These are phyloP conservation scores for Collybia sordida DNA, from an alignment of 768 basidiomycete genomes.

Conservation along the genomic window DNA sequence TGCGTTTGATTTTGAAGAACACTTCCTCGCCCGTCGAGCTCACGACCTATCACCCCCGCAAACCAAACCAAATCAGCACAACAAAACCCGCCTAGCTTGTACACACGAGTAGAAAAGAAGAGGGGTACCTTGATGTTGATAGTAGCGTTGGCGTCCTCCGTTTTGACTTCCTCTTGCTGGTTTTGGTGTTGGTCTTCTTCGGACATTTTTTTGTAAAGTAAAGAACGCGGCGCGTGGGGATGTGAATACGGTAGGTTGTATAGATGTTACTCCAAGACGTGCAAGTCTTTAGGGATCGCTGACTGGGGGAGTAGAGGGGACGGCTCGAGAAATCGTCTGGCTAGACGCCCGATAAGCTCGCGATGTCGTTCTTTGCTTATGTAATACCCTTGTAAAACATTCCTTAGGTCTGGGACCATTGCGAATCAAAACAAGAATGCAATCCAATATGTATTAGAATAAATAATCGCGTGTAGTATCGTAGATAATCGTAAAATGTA, in stretches of 20 bases:
- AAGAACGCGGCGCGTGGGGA: not conserved
- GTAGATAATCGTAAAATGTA: slow-evolving; percentile 1
- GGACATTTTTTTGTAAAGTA: slow-evolving; percentile 41
- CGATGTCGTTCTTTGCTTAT: not conserved
- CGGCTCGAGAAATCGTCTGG: not conserved
- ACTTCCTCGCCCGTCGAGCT: slow-evolving; percentile 77
- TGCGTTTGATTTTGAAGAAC: slow-evolving; percentile 96
- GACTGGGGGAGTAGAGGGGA: not conserved
- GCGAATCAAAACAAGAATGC: not conserved
- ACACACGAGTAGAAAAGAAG: not conserved
- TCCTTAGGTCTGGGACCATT: not conserved
- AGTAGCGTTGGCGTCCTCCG: slow-evolving; percentile 58
- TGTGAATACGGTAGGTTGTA: not conserved
- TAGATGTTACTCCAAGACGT: not conserved
- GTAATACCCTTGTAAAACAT: not conserved
- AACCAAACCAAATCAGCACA: not conserved
- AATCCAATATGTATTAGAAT: not conserved
- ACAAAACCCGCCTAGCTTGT: no score
- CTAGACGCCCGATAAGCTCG: not conserved
- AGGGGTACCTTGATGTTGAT: slow-evolving; percentile 75
- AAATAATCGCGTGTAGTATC: slow-evolving; percentile 13
- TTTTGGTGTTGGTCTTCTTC: slow-evolving; percentile 43
- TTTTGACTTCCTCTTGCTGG: slow-evolving; percentile 47
- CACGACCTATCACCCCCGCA: not conserved
- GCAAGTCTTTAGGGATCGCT: not conserved